Evolutionary conservation across 2,329 filamentous ascomycete species (phyloP), one percentile per base, ranked within the genome.

Genomic region (Dactylellina cionopaga): DNA sequence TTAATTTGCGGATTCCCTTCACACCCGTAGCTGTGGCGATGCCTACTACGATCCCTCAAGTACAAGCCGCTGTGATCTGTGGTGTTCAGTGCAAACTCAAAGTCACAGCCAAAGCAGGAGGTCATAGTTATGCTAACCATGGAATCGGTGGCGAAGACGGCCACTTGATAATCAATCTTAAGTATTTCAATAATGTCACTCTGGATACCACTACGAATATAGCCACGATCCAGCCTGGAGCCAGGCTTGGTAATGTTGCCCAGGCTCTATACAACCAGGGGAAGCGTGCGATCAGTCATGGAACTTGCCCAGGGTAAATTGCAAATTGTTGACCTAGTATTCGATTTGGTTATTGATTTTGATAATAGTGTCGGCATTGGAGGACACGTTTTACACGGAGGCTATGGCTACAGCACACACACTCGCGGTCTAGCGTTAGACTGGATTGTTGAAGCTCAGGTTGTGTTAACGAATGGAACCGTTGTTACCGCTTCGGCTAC

Each of bases 401-500:
- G 86, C 1, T 81, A 87, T 4, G 86, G 86, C 0, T 84, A 85
- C n/a, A 82, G 83, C 74, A 87, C 85, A 3, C 81, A 86, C 17
- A 86, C 86, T 83, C 88, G 86, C 85, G 86, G 86, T 54, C 81
- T 81, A 1, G 81, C 82, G 5, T 80, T 88, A 1, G 86, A 88
- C 75, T 84, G 86, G 33, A 79, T 88, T 25, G 63, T 85, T 43
- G 84, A 84, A 74, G 83, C 84, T 13, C 83, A 86, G 77, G 84
- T 87, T 2, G 86, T 87, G 2, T 86, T 85, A 2, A 83, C 85
- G 2, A 81, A 86, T 70, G 86, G 86, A 15, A 79, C 79, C 6
- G 81, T 87, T 33, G 77, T 82, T 33, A 81, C 80, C 1, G 85
- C 83, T 7, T 86, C 80, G 74, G 80, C 83, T 41, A 79, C 78